Evolutionary conservation across 495 filamentous ascomycete genomes (phyloP).

Genomic region (Xylaria telfairii): DNA sequence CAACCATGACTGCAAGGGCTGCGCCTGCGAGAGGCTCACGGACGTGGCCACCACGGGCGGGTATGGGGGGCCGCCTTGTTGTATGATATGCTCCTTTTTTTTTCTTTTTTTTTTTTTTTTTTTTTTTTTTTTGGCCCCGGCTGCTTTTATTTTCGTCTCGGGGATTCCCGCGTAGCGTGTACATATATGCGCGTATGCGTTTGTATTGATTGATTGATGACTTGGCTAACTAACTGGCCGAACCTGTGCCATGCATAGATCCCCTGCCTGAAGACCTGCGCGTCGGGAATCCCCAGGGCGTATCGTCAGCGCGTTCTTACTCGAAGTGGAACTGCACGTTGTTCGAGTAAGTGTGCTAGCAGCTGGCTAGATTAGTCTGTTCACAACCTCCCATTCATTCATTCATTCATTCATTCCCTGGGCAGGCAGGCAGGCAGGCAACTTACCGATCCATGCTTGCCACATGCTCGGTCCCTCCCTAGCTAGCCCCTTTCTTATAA

Average conservation of each 20-base stretch:
- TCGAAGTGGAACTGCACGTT: conserved; percentile 32
- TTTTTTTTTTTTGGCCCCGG: background rate
- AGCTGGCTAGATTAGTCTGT: too few species aligned
- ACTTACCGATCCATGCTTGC: background rate
- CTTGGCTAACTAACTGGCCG: too few species aligned
- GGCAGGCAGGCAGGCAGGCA: too few species aligned
- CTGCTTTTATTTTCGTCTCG: background rate
- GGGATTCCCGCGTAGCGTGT: background rate
- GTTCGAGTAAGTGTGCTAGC: conserved; percentile 32
- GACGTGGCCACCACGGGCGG: conserved; percentile 18
- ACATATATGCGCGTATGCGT: background rate
- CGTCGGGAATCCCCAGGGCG: conserved; percentile 30
- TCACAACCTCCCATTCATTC: background rate
- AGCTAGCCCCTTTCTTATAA: background rate
- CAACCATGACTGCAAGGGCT: conserved; percentile 30
- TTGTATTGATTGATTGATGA: too few species aligned
- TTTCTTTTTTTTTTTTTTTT: conserved; percentile 22
- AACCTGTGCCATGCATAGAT: background rate
- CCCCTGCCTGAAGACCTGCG: conserved; percentile 31
- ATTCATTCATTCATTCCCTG: background rate
- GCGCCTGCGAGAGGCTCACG: conserved; percentile 28
- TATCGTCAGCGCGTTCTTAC: conserved; percentile 29
- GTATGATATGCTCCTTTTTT: conserved; percentile 24
- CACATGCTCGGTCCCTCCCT: too few species aligned
- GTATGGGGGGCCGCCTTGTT: conserved; percentile 32